These are phyloP conservation scores for Agrostemma githago DNA, from an alignment of 148 eudicot species.

Conservation along the genomic window DNA sequence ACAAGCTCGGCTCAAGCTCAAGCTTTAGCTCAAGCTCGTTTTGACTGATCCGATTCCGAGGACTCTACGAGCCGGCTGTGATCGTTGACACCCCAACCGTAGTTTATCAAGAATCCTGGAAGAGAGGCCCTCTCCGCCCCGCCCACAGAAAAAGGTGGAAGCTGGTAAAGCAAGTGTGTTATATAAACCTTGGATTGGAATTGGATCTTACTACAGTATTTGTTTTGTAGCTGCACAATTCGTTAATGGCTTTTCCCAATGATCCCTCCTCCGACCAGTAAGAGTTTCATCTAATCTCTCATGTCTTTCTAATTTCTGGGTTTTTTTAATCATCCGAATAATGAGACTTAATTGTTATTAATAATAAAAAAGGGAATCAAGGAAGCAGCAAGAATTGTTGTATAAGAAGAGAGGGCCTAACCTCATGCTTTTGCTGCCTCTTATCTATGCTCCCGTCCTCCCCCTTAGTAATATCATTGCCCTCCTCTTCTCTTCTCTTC, in stretches of 20 bases:
- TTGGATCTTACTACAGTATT: neutral
- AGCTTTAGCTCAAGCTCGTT: no score
- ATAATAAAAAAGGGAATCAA: slow-evolving; percentile 28
- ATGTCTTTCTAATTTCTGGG: neutral
- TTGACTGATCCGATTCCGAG: no score
- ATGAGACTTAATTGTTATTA: no score
- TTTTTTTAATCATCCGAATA: neutral
- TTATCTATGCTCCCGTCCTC: slow-evolving; percentile 88
- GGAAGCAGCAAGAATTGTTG: slow-evolving; percentile 27
- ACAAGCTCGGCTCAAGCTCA: no score
- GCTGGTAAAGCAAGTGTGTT: no score
- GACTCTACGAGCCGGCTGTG: no score
- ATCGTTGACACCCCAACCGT: no score
- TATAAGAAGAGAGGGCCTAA: slow-evolving; percentile 47
- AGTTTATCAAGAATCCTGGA: neutral
- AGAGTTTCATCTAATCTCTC: slow-evolving; percentile 17
- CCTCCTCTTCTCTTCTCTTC: neutral
- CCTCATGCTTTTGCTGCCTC: slow-evolving; percentile 54
- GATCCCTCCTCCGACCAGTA: slow-evolving; percentile 44
- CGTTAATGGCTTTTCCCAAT: slow-evolving; percentile 41
- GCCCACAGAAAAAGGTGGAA: neutral
- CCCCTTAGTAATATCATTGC: slow-evolving; percentile 64
- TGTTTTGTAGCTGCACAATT: neutral
- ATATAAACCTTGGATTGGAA: neutral
- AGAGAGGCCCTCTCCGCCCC: neutral